Conservation (phyloP, 345 rosid species). For the Sisymbrium irio region DNA sequence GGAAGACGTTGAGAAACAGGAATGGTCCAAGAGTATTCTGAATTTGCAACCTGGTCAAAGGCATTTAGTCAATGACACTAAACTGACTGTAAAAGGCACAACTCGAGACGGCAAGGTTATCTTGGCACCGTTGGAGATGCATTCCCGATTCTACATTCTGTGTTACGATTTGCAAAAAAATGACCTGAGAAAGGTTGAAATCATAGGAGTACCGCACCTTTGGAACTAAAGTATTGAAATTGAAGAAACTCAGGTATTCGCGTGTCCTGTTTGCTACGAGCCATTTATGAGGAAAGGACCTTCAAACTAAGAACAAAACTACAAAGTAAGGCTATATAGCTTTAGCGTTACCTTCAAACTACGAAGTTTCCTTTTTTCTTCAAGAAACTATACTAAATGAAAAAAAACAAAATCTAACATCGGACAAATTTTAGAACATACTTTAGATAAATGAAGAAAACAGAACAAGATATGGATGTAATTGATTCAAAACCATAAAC, state of each 20-base stretch:
- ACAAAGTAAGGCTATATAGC: too few species aligned
- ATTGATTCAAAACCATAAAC: neutral
- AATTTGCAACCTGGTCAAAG: constrained; percentile 12
- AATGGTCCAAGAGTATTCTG: neutral
- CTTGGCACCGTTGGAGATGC: constrained; percentile 1
- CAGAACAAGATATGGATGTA: too few species aligned
- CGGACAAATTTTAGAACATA: too few species aligned
- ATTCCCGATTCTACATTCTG: neutral
- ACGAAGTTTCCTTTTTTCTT: too few species aligned
- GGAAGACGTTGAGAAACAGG: neutral
- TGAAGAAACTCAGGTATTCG: constrained; percentile 54
- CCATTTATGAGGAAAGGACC: constrained; percentile 89
- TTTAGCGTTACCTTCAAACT: too few species aligned
- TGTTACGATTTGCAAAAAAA: constrained; percentile 3
- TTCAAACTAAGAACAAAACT: too few species aligned
- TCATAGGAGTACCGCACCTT: constrained; percentile 7
- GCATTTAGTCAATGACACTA: constrained; percentile 5
- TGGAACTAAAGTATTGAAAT: constrained; percentile 33
- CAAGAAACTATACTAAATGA: too few species aligned
- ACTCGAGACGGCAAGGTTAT: constrained; percentile 4
- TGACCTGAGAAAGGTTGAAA: constrained; percentile 7
- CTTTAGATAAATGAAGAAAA: too few species aligned
- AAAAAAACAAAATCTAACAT: too few species aligned
- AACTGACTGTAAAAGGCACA: neutral
- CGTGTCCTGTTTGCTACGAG: constrained; percentile 85